These are phyloP conservation scores for Haplosporangium gracile DNA, from an alignment of 192 early-diverging fungal species.

Conservation along the genomic window DNA sequence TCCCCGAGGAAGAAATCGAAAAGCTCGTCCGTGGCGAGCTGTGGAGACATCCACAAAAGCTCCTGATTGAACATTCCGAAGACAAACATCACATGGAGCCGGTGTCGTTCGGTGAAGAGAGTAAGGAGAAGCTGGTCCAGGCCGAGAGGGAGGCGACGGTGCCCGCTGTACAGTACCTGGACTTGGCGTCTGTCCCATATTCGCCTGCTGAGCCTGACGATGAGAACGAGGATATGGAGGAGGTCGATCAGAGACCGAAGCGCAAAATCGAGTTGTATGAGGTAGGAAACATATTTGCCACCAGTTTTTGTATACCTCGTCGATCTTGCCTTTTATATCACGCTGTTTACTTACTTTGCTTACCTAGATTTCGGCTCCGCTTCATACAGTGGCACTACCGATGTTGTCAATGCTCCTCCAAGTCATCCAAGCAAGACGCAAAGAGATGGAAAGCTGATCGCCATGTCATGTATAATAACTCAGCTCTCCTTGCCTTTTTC, in stretches of 20 bases:
- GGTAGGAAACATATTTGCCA: not conserved
- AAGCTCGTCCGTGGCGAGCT: not conserved
- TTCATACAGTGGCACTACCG: not conserved
- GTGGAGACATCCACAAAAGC: not conserved
- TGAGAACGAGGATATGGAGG: not conserved
- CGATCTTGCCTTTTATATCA: not conserved
- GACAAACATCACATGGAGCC: not conserved
- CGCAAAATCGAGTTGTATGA: conserved; percentile 9
- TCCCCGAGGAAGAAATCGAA: not conserved
- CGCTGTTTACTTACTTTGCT: not conserved
- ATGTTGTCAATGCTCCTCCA: not conserved
- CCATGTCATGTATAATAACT: too few species aligned
- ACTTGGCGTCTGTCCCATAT: conserved; percentile 20
- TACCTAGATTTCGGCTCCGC: not conserved
- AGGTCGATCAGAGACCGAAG: not conserved
- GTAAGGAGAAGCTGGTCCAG: conserved; percentile 15
- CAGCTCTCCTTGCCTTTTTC: not conserved
- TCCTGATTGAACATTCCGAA: not conserved
- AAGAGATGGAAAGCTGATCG: not conserved
- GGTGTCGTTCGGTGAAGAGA: conserved; percentile 11
- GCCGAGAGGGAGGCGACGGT: not conserved
- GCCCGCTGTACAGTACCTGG: not conserved
- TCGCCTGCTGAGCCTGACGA: conserved; percentile 33
- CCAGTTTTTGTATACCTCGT: not conserved
- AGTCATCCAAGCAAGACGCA: conserved; percentile 7